Base-by-base conservation (phyloP, 345 rosid species). In the Ceriops tagal region DNA sequence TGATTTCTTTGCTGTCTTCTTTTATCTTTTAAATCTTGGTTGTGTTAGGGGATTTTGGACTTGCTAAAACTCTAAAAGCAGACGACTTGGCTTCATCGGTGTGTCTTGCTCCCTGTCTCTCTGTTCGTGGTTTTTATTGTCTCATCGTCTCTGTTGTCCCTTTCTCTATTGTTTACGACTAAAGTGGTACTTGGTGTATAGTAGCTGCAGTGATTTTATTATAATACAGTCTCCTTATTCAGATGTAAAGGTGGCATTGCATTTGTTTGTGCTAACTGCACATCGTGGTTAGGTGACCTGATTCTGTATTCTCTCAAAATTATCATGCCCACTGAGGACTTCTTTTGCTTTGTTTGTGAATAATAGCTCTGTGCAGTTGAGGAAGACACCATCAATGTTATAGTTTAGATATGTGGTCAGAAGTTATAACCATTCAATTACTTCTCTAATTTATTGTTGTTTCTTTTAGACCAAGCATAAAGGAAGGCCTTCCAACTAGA, bases 31-130 rank as follows among this genome's bases (percentile, higher is more conserved):
- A 79, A 32, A 65, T 72, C 31, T 64, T 58, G n/a, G 13, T 66
- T 82, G 63, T 68, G 53, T 83, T 71, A 91, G 99, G 99, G 77
- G 99, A 95, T 81, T 95, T 95, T 80, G 99, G 99, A 15, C 93
- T 95, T 69, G 99, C 99, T 21, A 95, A 91, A 82, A 95, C 96
- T 64, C 61, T 95, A 75, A 91, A 95, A 79, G 96, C 93, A 20
- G 96, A 95, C 75, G 99, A 95, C 81, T 73, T 95, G 85, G 93
- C 97, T 75, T 95, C 99, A 62, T 95, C 96, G 67, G 99, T 95
- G 83, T 61, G 90, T 82, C 24, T 9, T 3, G 6, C 19, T 11
- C 31, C 5, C 59, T 56, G 4, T 30, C 30, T 3, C 59, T 56
- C 30, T 16, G 9, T 13, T 20, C 28, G 49, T 15, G 59, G 15